phyloP scores from a whole-genome alignment of 1,284 basidiomycete species.

The Acaromyces ingoldii region DNA sequence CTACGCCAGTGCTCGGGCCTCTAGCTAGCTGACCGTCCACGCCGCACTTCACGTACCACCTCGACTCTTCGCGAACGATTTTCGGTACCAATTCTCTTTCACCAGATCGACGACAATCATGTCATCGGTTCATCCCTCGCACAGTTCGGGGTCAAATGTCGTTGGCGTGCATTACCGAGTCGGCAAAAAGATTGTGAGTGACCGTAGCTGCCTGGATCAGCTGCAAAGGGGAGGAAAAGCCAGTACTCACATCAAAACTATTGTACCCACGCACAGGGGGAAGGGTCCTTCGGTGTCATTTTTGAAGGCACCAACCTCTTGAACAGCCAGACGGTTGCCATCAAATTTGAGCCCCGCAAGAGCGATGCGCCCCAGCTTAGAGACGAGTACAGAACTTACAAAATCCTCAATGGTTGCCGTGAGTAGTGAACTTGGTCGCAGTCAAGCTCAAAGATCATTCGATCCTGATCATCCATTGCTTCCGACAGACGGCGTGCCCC shows the following conservation, averaged over 20 bases:
- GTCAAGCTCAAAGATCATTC: background rate
- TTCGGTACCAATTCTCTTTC: too few species aligned
- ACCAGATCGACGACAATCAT: too few species aligned
- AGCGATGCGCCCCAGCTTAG: conserved; percentile 91
- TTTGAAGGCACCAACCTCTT: conserved; percentile 92
- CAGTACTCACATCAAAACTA: background rate
- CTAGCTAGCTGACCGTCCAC: too few species aligned
- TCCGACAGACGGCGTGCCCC: conserved; percentile 72
- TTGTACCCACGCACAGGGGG: conserved; percentile 15
- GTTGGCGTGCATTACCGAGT: conserved; percentile 70
- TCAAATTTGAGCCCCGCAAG: conserved; percentile 97
- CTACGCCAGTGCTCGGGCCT: too few species aligned
- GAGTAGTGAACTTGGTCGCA: conserved; percentile 54
- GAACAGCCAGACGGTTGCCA: conserved; percentile 91
- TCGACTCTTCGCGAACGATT: too few species aligned
- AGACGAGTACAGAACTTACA: conserved; percentile 95
- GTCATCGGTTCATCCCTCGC: conserved; percentile 37
- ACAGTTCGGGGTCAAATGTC: conserved; percentile 49
- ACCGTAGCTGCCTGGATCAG: background rate
- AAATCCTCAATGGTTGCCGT: conserved; percentile 87
- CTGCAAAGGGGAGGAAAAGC: background rate
- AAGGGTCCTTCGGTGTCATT: conserved; percentile 82
- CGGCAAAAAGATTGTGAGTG: conserved; percentile 64
- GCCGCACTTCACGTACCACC: too few species aligned
- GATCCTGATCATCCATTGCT: background rate